Conservation (phyloP, 495 filamentous ascomycete genomes). For the Cladorrhinum samala region DNA sequence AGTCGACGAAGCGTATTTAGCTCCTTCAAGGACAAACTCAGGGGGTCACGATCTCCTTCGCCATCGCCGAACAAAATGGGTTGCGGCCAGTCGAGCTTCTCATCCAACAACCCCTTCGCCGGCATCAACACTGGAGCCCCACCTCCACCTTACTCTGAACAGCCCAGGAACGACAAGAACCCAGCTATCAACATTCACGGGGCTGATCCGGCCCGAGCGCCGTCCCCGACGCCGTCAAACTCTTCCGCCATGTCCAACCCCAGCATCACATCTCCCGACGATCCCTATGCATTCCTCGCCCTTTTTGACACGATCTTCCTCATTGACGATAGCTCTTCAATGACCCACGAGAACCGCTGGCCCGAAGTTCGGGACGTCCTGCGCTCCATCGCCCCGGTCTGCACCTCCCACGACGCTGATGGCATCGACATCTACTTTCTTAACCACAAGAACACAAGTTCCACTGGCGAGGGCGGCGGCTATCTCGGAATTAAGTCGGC, state of each 20-base stretch:
- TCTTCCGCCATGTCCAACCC: conserved; percentile 17
- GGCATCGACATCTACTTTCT: conserved; percentile 96
- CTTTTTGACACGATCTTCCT: conserved; percentile 89
- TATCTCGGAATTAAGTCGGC: conserved; percentile 55
- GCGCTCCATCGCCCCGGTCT: conserved; percentile 73
- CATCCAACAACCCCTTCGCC: conserved; percentile 3
- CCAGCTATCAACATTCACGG: conserved; percentile 15
- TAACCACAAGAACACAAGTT: conserved; percentile 47
- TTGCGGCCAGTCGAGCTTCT: not conserved
- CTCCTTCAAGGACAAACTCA: conserved; percentile 18
- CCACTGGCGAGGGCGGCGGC: conserved; percentile 19
- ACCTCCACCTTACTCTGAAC: conserved; percentile 14
- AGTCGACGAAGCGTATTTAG: conserved; percentile 12
- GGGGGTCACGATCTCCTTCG: conserved; percentile 5
- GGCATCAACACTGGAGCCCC: conserved; percentile 2
- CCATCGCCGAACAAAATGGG: not conserved
- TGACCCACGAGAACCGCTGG: conserved; percentile 72
- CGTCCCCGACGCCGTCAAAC: conserved; percentile 20
- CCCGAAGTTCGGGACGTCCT: conserved; percentile 67
- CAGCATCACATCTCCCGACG: conserved; percentile 39
- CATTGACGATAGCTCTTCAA: conserved; percentile 87
- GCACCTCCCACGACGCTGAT: conserved; percentile 73
- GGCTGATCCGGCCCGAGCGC: not conserved
- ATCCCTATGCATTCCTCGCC: conserved; percentile 74
- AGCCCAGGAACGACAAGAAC: not conserved